phyloP scores from a whole-genome alignment of 352 stramenopile genomes.

The Plasmopara muralis region DNA sequence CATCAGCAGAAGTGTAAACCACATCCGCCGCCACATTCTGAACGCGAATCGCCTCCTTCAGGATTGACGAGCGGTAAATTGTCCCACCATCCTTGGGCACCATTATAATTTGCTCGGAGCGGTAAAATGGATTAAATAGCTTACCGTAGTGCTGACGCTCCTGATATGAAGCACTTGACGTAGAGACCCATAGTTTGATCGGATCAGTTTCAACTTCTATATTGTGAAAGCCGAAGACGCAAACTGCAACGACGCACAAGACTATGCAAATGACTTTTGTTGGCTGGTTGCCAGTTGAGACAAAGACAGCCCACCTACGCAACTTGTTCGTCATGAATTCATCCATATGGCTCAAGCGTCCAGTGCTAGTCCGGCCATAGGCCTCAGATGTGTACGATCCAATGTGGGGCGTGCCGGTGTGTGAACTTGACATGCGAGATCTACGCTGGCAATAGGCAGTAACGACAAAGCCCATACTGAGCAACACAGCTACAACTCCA shows the following conservation, averaged over 20 bases:
- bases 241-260: slow-evolving; percentile 33
- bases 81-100: slow-evolving; percentile 54
- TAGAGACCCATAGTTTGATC: slow-evolving; percentile 61
- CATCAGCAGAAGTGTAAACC: slow-evolving; percentile 22
- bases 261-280: slow-evolving; percentile 35
- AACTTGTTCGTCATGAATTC: slow-evolving; percentile 38
- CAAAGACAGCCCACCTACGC: slow-evolving; percentile 32
- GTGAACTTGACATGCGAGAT: slow-evolving; percentile 11
- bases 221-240: slow-evolving; percentile 29
- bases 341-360: slow-evolving; percentile 35
- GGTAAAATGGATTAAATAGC: slow-evolving; percentile 69
- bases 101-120: slow-evolving; percentile 59
- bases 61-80: slow-evolving; percentile 41
- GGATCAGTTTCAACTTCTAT: slow-evolving; percentile 53
- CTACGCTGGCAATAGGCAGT: slow-evolving; percentile 27
- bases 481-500: slow-evolving; percentile 24
- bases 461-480: slow-evolving; percentile 38
- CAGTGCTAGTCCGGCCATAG: slow-evolving; percentile 12
- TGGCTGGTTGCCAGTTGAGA: slow-evolving; percentile 33
- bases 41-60: slow-evolving; percentile 47
- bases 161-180: slow-evolving; percentile 47
- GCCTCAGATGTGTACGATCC: slow-evolving; percentile 21
- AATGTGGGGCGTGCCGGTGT: slow-evolving; percentile 17
- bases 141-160: slow-evolving; percentile 53
- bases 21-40: slow-evolving; percentile 39